Percentiles rank a stretch among this genome's conserved stretches.
Evolutionary conservation across 2,329 filamentous ascomycete species (phyloP).

Genomic region (Neofusicoccum sp.): DNA sequence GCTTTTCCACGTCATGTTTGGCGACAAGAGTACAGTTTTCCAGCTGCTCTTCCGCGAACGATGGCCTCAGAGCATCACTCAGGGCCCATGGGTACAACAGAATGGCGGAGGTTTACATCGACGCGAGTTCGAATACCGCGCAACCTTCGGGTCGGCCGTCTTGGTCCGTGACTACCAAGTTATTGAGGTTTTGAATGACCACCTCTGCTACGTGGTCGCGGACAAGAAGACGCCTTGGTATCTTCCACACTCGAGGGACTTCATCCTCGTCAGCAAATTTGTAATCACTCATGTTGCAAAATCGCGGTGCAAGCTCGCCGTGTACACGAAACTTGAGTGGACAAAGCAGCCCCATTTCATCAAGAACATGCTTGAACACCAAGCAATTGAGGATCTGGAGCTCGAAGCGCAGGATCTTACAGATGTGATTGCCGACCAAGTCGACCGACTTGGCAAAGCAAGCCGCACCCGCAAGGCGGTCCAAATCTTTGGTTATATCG

Average conservation of each 20-base stretch:
- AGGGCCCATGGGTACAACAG: slow-evolving; percentile 74
- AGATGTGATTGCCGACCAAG: slow-evolving; percentile 74
- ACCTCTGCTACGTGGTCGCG: slow-evolving; percentile 65
- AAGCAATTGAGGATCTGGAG: slow-evolving; percentile 72
- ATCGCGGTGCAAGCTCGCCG: slow-evolving; percentile 84
- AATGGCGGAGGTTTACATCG: slow-evolving; percentile 68
- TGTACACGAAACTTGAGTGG: slow-evolving; percentile 90
- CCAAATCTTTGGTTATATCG: slow-evolving; percentile 74
- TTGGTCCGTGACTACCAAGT: slow-evolving; percentile 77
- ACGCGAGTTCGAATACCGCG: slow-evolving; percentile 78
- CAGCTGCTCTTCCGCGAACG: slow-evolving; percentile 80
- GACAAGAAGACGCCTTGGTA: slow-evolving; percentile 73
- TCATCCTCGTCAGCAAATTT: slow-evolving; percentile 82
- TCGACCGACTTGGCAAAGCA: slow-evolving; percentile 69
- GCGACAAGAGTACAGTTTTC: slow-evolving; percentile 93
- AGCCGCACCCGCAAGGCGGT: slow-evolving; percentile 75
- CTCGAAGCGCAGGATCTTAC: slow-evolving; percentile 72
- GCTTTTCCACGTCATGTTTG: slow-evolving; percentile 93
- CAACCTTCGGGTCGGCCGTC: slow-evolving; percentile 49
- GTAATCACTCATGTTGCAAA: slow-evolving; percentile 93
- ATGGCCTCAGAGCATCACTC: slow-evolving; percentile 58
- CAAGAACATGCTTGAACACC: slow-evolving; percentile 46
- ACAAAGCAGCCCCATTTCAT: slow-evolving; percentile 50
- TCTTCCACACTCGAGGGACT: slow-evolving; percentile 74
- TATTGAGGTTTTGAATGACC: slow-evolving; percentile 65